Conservation (phyloP, 495 filamentous ascomycete species). For the Hyaloscypha bicolor region DNA sequence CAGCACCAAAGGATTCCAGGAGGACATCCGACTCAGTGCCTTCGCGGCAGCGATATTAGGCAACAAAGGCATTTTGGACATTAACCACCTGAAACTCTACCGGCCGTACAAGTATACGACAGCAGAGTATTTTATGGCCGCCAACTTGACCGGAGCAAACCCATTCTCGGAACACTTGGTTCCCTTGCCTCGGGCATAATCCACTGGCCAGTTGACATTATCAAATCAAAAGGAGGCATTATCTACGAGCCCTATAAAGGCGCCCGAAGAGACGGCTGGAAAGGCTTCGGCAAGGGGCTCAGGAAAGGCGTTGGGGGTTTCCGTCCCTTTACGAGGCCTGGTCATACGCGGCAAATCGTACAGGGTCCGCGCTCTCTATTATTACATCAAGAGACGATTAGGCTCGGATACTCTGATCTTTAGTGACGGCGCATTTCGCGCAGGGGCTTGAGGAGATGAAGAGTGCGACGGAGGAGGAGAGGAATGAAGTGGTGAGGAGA, state of each 20-base stretch:
- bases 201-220: constrained; percentile 44
- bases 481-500: constrained; percentile 54
- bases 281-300: constrained; percentile 65
- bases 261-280: constrained; percentile 53
- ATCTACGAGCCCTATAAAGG: constrained; percentile 66
- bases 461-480: constrained; percentile 49
- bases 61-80: constrained; percentile 12
- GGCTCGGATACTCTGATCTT: constrained; percentile 64
- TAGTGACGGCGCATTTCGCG: constrained; percentile 68
- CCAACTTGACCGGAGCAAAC: constrained; percentile 12
- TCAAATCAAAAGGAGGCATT: constrained; percentile 55
- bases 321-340: no score
- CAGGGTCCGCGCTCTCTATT: constrained; percentile 69
- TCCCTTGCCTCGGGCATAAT: constrained; percentile 17
- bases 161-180: constrained; percentile 17
- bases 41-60: constrained; percentile 53
- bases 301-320: constrained; percentile 74
- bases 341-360: constrained; percentile 69
- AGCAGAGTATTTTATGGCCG: constrained; percentile 9
- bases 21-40: constrained; percentile 64
- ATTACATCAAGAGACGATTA: constrained; percentile 63
- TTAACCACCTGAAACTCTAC: constrained; percentile 21
- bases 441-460: constrained; percentile 67
- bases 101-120: constrained; percentile 17
- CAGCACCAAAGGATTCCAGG: constrained; percentile 46